Base-by-base conservation (phyloP, 1,284 basidiomycete genomes). In the Schizophyllum amplum region DNA sequence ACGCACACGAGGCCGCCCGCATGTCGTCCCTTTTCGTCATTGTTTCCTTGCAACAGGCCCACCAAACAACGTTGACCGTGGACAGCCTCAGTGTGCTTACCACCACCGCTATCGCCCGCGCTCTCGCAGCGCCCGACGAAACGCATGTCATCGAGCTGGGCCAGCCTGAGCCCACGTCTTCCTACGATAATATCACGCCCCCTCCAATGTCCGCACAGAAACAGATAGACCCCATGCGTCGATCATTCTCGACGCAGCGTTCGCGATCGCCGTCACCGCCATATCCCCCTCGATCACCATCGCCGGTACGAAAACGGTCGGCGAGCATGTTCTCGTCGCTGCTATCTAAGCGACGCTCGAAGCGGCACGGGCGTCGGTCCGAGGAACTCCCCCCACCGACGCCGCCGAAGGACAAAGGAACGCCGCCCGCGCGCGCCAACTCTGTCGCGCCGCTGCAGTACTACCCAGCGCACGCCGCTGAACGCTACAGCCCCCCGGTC, bases 1-100 rank as follows among this genome's bases (percentile, higher is more conserved):
- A 56, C 57, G 70, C 63, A n/a, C 51, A 33, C 4, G 24, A 24
- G 23, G 54, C 59, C 61, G 51, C 62, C 54, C 52, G 47, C 6
- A 59, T 59, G 60, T 62, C 60, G 57, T 64, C 62, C 52, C 50
- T 26, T 25, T 22, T 50, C 25, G 47, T 49, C 27, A 57, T 59
- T 59, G 51, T 59, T 24, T 61, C 52, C 52, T 49, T 11, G 53
- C 33, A 47, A 54, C 61, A 78, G 76, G 71, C 69, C 61, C 72
- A 76, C 60, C 69, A 75, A 66, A 68, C 72, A 48, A 71, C 73
- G 53, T 68, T 76, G 50, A 77, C 74, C 9, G 67, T 78, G 50
- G 74, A 77, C 57, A 66, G 68, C 58, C 64, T 75, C 20, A 72
- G 71, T 25, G 71, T 74, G 59, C 66, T 78, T 56, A 77, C 76